Evolutionary conservation across 768 basidiomycete species (phyloP), one percentile per base, ranked within the genome.

Genomic region (Tulasnella sp.): DNA sequence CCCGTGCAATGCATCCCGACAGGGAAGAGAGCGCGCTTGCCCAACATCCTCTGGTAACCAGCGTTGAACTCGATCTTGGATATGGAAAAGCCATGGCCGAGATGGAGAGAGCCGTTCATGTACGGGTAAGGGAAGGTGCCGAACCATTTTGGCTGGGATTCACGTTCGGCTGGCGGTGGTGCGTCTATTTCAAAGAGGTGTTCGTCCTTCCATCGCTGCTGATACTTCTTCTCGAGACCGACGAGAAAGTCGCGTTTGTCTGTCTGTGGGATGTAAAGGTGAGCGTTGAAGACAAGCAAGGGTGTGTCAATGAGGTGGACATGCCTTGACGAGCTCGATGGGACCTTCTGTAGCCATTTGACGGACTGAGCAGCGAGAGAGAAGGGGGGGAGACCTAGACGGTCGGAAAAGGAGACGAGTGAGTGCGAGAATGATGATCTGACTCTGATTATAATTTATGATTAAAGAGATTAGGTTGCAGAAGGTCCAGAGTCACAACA

Each of bases 1-100:
- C 97, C 97, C 6, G 97, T 99, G 80, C 93, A 93, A 84, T 99
- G 97, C 84, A 97, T 93, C 69, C 94, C 97, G 81, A 96, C 92
- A n/a, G 97, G 97, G 85, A 98, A 99, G 79, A 99, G 84, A 37
- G 92, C 94, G 19, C 93, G 88, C 85, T 97, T 97, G 72, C 97
- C 97, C 79, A 96, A 82, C 92, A 99, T 91, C 58, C 97, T 87
- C 84, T 99, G 91, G 83, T 93, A 99, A 37, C 97, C 97, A 42
- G 97, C 92, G 0, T 91, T 90, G 80, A 99, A 99, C 82, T 99
- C 97, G 82, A 99, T 91, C 85, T 99, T 99, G 75, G 94, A 95
- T 84, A 99, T 94, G 52, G 96, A 96, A 85, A 99, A 99, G 0
- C 93, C 97, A 84, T 99, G 97, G 31, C 97, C 97, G 34, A 99